Conservation (phyloP, 305 asterid genomes). For the Fraxinus xanthoxyloides region DNA sequence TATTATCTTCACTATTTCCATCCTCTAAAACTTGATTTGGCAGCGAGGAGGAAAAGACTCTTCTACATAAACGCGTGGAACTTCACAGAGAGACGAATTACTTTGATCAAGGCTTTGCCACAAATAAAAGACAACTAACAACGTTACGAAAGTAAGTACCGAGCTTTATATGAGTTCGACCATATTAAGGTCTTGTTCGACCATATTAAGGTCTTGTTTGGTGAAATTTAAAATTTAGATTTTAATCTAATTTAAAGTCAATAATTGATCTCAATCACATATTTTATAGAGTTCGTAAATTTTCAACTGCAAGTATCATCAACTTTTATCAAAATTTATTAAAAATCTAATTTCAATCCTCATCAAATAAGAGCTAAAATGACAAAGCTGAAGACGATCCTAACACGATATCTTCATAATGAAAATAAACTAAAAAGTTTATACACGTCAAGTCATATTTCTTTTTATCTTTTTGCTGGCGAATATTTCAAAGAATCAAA, state of each 20-base stretch:
- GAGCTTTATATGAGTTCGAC: background rate
- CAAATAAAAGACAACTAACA: too few relatives aligned
- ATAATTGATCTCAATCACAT: too few relatives aligned
- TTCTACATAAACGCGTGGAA: background rate
- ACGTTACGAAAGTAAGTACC: background rate
- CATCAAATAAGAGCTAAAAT: too few relatives aligned
- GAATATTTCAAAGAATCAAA: background rate
- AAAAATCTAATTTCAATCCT: too few relatives aligned
- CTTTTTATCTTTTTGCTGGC: background rate
- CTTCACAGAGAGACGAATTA: background rate
- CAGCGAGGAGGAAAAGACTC: background rate
- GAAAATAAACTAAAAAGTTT: background rate
- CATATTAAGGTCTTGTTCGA: too few relatives aligned
- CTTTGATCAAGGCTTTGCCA: background rate
- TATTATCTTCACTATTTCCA: background rate
- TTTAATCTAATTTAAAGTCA: too few relatives aligned
- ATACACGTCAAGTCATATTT: too few relatives aligned
- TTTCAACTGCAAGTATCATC: too few relatives aligned
- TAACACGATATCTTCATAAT: background rate
- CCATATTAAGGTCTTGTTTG: background rate
- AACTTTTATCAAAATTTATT: too few relatives aligned
- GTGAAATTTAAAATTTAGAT: too few relatives aligned
- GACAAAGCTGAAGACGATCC: too few relatives aligned
- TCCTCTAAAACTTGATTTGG: background rate
- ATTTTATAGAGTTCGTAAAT: too few relatives aligned